phyloP scores from a whole-genome alignment of 768 basidiomycete genomes.

The Amanita rimosa region DNA sequence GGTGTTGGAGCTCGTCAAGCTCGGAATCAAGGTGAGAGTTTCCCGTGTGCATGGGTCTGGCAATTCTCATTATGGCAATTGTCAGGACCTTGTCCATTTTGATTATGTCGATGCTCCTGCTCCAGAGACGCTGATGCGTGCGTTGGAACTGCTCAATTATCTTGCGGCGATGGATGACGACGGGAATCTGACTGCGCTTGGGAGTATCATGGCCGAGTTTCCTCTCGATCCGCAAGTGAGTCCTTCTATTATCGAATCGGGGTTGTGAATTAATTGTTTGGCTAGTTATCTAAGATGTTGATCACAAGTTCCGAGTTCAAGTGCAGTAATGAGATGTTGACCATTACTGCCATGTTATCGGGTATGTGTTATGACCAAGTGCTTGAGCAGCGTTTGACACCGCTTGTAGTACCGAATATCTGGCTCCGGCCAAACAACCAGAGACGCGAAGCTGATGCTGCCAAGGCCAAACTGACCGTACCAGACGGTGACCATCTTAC shows the following conservation, averaged over 20 bases:
- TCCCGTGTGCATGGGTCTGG: background rate
- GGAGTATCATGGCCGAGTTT: conserved; percentile 93
- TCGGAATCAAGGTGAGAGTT: conserved; percentile 67
- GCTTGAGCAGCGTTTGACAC: background rate
- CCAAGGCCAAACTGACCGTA: conserved; percentile 79
- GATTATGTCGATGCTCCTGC: conserved; percentile 92
- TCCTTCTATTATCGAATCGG: background rate
- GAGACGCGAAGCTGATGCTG: conserved; percentile 84
- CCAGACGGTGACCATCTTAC: conserved; percentile 97
- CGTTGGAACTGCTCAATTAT: conserved; percentile 87
- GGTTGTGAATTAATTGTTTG: background rate
- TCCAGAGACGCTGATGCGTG: conserved; percentile 95
- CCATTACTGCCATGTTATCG: conserved; percentile 94
- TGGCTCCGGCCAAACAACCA: conserved; percentile 87
- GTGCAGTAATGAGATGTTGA: conserved; percentile 92
- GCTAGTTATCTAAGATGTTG: conserved; percentile 82
- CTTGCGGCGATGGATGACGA: conserved; percentile 91
- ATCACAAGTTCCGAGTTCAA: conserved; percentile 91
- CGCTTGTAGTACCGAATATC: conserved; percentile 69
- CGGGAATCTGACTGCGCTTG: conserved; percentile 79
- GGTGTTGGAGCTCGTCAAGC: conserved; percentile 87
- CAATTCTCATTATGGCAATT: background rate
- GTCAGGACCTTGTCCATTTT: conserved; percentile 72
- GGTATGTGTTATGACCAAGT: conserved; percentile 29
- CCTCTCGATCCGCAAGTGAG: conserved; percentile 93